phyloP scores from a whole-genome alignment of 1,139 yeast species.

The Candida tropicalis region DNA sequence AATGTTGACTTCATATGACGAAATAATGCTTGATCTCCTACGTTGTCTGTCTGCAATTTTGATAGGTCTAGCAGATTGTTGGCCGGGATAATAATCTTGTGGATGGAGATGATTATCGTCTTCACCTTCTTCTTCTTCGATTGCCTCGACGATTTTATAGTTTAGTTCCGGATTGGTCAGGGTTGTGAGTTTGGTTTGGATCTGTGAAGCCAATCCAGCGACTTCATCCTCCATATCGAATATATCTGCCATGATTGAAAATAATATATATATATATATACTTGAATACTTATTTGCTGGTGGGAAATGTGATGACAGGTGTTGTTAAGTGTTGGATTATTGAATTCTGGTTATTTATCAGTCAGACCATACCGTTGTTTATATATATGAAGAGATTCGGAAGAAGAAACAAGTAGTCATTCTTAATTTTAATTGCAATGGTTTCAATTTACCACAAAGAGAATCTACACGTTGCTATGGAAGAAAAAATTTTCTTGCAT shows the following conservation, averaged over 20 bases:
- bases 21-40: conserved; percentile 21
- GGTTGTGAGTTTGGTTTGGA: conserved; percentile 3
- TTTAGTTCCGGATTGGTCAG: conserved; percentile 8
- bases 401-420: too few relatives aligned
- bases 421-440: too few relatives aligned
- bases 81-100: conserved; percentile 12
- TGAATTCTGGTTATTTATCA: too few relatives aligned
- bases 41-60: conserved; percentile 13
- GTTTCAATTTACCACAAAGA: too few relatives aligned
- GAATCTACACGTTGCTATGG: too few relatives aligned
- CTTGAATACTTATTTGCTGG: too few relatives aligned
- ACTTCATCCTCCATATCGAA: conserved; percentile 18
- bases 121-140: conserved; percentile 10
- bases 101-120: conserved; percentile 10
- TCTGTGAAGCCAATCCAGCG: conserved; percentile 2
- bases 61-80: conserved; percentile 13
- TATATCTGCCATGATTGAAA: conserved; percentile 18
- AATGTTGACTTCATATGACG: conserved; percentile 20
- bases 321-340: too few relatives aligned
- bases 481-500: too few relatives aligned
- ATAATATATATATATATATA: too few relatives aligned
- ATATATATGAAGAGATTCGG: too few relatives aligned
- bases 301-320: too few relatives aligned
- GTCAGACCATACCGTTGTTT: too few relatives aligned
- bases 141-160: conserved; percentile 13